Evolutionary conservation across 2,329 filamentous ascomycete species (phyloP), one percentile per base, ranked within the genome.

Genomic region (Byssochlamys sp.): DNA sequence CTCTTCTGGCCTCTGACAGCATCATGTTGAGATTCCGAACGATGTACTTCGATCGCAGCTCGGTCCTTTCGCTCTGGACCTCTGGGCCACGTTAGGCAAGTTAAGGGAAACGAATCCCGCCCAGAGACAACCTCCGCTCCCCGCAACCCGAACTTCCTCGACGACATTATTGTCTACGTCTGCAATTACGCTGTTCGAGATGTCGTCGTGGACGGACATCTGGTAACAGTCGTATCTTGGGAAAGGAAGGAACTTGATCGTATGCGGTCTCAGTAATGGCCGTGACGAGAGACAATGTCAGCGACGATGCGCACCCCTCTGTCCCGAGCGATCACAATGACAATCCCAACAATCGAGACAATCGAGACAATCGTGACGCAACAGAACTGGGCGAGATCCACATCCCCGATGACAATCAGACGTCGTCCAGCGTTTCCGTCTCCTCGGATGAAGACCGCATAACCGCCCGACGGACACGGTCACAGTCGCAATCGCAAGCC

Each of bases 361-460:
- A 19, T 19, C 19, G 19, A 19, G 19, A 19, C 19, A 19, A 45
- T 7, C 39, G 39, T 9, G 39, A 45, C n/a, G 39, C 39, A 19
- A 45, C 39, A 9, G 39, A 45, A 24, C 39, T 45, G 6, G 39
- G 24, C 14, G 39, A 45, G 39, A 45, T 45, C 14, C 39, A 45
- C 6, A n/a, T n/a, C n/a, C 1, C n/a, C n/a, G 39, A 45, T 19
- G 14, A n/a, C 39, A 19, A 45, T 45, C 39, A 45, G 39, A 12
- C 7, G 27, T 35, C 52, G 24, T 65, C 67, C 0, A 56, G 57
- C 1, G 61, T 59, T 0, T 73, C 72, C 0, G 62, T 69, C 9
- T 73, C 72, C 0, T 73, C 71, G 0, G 69, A 66, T 0, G 72
- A 74, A 53, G 67, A 66, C 53, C 67, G 67, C 3, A 35, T 67